These are phyloP conservation scores for Nelumbo lutea DNA, from an alignment of 164 flowering plant genomes.

Conservation along the genomic window DNA sequence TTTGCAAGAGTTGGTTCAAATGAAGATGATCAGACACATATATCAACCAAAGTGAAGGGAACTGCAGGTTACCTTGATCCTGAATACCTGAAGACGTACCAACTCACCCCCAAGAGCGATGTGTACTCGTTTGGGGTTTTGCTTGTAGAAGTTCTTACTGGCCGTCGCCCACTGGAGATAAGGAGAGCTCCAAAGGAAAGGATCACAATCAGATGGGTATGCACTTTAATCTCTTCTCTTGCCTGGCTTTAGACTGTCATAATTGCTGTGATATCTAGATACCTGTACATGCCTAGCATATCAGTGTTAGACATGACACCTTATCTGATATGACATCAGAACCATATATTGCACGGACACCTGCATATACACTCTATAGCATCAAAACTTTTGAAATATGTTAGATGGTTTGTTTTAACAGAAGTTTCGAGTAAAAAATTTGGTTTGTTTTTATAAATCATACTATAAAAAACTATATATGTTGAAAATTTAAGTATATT, in stretches of 20 bases:
- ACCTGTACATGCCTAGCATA: too few species aligned
- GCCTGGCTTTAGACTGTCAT: background rate
- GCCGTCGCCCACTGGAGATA: constrained; percentile 88
- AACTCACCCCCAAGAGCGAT: constrained; percentile 90
- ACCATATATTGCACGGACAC: too few species aligned
- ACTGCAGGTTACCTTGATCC: constrained; percentile 98
- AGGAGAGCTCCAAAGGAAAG: constrained; percentile 57
- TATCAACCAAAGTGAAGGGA: constrained; percentile 89
- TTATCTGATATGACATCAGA: too few species aligned
- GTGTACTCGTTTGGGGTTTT: constrained; percentile 91
- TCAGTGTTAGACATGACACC: too few species aligned
- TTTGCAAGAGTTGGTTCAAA: constrained; percentile 82
- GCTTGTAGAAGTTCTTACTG: constrained; percentile 76
- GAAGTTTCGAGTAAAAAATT: too few species aligned
- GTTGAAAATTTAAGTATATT: too few species aligned
- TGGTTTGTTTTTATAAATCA: too few species aligned
- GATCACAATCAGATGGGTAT: constrained; percentile 88
- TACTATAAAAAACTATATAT: too few species aligned
- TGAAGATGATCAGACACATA: constrained; percentile 69
- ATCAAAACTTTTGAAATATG: too few species aligned
- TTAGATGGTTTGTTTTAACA: too few species aligned
- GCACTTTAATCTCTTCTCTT: constrained; percentile 1
- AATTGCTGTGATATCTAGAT: too few species aligned
- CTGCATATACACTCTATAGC: too few species aligned
- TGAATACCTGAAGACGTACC: constrained; percentile 83